Percentiles rank a stretch among this genome's conserved stretches.
phyloP scores from a whole-genome alignment of 305 asterid genomes.

The Fraxinus latifolia region DNA sequence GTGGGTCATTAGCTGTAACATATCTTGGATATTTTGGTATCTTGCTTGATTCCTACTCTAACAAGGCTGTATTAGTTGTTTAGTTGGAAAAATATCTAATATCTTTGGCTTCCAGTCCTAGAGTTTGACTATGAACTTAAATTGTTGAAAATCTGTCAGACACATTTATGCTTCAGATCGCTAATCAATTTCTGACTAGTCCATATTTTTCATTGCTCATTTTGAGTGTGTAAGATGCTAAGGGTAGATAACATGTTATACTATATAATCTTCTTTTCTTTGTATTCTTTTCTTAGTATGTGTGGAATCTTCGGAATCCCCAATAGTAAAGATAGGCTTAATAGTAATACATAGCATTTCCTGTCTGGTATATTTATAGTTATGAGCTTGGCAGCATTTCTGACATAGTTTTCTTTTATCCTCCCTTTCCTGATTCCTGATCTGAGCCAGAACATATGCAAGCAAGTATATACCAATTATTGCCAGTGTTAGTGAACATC shows the following conservation, averaged over 20 bases:
- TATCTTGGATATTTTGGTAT: neutral
- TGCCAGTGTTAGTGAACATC: slow-evolving; percentile 98
- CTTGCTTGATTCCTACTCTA: slow-evolving; percentile 11
- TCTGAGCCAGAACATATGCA: slow-evolving; percentile 83
- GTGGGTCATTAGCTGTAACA: slow-evolving; percentile 1
- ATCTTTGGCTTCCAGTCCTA: slow-evolving; percentile 16
- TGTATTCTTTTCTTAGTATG: neutral
- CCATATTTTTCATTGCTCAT: neutral
- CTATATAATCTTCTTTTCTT: neutral
- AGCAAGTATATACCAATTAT: slow-evolving; percentile 98
- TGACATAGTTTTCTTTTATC: slow-evolving; percentile 23
- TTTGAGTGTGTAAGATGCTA: neutral
- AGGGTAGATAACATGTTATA: neutral
- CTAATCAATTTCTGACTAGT: slow-evolving; percentile 3
- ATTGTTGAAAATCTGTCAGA: neutral
- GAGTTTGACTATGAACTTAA: slow-evolving; percentile 4
- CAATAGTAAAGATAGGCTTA: neutral
- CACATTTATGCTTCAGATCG: neutral
- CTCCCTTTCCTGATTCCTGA: slow-evolving; percentile 14
- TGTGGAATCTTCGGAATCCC: slow-evolving; percentile 2
- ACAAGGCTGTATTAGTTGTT: neutral
- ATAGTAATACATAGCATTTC: neutral
- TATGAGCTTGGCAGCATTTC: slow-evolving; percentile 20
- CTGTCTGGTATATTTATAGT: neutral
- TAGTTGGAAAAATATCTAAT: neutral